Evolutionary conservation across 805 yeast genomes (phyloP), one percentile per base, ranked within the genome.

Genomic region (Lipomyces sp.): DNA sequence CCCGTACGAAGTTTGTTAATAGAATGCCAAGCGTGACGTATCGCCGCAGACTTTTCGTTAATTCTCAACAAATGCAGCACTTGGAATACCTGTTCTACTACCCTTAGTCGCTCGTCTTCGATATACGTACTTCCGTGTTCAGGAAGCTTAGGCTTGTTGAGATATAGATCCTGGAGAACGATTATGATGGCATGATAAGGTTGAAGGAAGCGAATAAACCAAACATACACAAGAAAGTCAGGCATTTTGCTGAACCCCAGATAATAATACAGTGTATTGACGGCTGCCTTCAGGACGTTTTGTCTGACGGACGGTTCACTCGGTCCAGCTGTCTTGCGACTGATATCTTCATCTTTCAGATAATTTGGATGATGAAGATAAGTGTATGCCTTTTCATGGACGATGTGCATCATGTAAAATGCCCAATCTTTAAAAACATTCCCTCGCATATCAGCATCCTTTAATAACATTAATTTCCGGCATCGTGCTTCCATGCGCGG

Each of bases 161-260:
- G 56, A 54, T 63, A 66, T 24, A 66, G 29, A 11, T 66, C 69
- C 35, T 64, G 65, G 30, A 66, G 42, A 13, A 64, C 53, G 48
- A 66, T 64, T 6, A 62, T 50, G 15, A 64, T 61, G 5, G 70
- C 66, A 34, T 66, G 70, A 32, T 54, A 64, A 1, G 65, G 70
- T 29, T 64, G 67, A 32, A 60, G 34, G 13, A 61, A 24, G 8
- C 68, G 45, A 32, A 59, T 34, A 18, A 39, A 66, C 70, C 70
- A 66, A n/a, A 63, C 54, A 33, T 59, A 63, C 10, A 50, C 48
- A n/a, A 60, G 48, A 48, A 50, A 53, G 10, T 63, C 69, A 6
- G 68, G 70, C 55, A 62, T 32, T 37, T 54, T 54, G 13, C 60
- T 35, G 37, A 51, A 55, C 11, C 60, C 61, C 10, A 64, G 59